Evolutionary conservation across 2,329 filamentous ascomycete species (phyloP), one percentile per base, ranked within the genome.

Genomic region (Alternaria angustiovoidea): DNA sequence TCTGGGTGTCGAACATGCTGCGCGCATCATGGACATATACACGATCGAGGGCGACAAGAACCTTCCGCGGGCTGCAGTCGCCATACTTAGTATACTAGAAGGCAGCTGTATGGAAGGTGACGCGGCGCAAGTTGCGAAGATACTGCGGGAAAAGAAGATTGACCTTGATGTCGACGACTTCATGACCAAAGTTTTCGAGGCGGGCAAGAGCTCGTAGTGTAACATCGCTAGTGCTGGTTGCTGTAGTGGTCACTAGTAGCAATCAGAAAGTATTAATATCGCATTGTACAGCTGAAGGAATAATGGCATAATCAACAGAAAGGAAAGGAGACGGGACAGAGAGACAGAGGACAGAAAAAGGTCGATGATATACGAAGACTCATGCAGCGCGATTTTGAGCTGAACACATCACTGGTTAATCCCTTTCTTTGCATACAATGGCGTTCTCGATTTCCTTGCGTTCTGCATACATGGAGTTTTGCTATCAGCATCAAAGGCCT

Each of bases 31-130:
- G 91, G 92, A 96, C 65, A 87, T 94, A 0, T 93, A 92, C 67
- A 88, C 91, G 3, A 93, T 96, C 65, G 92, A 96, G 73, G 91
- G 91, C 26, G 92, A 96, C 65, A 83, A 86, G 1, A 82, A 91
- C 1, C 81, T 94, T 0, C 85, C 94, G 7, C 82, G 91, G 0
- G 90, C 90, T 1, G 90, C 87, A 0, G 88, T 93, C 0, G 92
- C 89, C 0, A 81, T 91, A 18, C 76, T 95, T 20, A 76, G 78
- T 0, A 74, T 75, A 7, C 67, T 87, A 1, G 87, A 89, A 71
- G 78, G 79, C 11, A 82, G 56, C 20, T 74, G 71, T 53, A 56
- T 70, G 58, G 66, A 67, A 36, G 70, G 85, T 22, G 76, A 76
- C 6, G 62, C 80, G 6, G 60, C 59, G 38, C 66, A 62, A n/a